Conservation (phyloP, 2,329 filamentous ascomycete species). For the Leptographium lundbergii region DNA sequence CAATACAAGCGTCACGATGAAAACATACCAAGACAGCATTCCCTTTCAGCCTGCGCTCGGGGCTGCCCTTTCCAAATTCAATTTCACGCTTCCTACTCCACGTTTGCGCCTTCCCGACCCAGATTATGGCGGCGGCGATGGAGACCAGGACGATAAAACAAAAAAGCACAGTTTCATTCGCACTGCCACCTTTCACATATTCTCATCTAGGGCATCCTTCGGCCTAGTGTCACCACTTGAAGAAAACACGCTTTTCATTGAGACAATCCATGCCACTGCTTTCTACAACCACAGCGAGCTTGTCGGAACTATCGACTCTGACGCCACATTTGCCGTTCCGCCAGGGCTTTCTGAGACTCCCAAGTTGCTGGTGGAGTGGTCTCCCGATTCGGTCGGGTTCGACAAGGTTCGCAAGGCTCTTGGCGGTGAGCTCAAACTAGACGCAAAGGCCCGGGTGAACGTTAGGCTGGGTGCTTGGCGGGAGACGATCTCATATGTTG, state of each 20-base stretch:
- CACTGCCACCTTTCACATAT: conserved; percentile 73
- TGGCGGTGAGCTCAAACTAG: conserved; percentile 66
- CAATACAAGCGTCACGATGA: conserved; percentile 69
- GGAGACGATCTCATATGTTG: conserved; percentile 58
- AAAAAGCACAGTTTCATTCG: conserved; percentile 53
- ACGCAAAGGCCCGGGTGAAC: conserved; percentile 64
- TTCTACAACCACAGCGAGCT: conserved; percentile 70
- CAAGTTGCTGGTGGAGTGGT: conserved; percentile 70
- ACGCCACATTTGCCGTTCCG: conserved; percentile 60
- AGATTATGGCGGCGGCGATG: conserved; percentile 23
- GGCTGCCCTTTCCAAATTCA: conserved; percentile 57
- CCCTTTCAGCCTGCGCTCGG: conserved; percentile 63
- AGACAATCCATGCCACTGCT: conserved; percentile 70
- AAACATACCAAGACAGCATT: conserved; percentile 58
- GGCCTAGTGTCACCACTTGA: conserved; percentile 66
- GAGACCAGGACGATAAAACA: conserved; percentile 19
- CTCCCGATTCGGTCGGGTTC: conserved; percentile 64
- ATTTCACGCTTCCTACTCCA: conserved; percentile 60
- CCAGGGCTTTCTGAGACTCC: conserved; percentile 65
- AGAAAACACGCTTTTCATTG: conserved; percentile 62
- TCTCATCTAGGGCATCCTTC: conserved; percentile 79
- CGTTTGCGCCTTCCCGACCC: conserved; percentile 29
- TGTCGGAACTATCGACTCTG: conserved; percentile 65
- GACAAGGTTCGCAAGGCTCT: conserved; percentile 69
- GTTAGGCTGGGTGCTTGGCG: conserved; percentile 64